Conservation (phyloP, 345 rosid species). For the Acer saccharum region DNA sequence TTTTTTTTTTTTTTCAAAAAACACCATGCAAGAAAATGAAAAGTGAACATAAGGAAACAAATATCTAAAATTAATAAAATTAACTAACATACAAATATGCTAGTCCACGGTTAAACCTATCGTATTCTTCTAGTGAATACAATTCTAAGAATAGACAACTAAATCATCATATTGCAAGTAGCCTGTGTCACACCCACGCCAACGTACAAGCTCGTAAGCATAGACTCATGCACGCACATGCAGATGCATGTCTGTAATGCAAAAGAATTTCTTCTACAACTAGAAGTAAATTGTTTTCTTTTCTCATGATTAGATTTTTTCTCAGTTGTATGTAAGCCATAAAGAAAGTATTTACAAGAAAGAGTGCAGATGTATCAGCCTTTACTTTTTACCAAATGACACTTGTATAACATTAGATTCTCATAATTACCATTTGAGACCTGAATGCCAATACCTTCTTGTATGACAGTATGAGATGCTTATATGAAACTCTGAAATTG, state of each 20-base stretch:
- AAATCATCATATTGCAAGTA: background rate
- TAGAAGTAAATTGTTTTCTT: background rate
- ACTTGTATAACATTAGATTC: background rate
- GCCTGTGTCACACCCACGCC: background rate
- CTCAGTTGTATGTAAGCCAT: background rate
- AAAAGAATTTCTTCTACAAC: background rate
- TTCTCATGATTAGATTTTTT: background rate
- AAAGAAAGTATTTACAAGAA: background rate
- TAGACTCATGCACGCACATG: background rate
- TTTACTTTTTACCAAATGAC: background rate
- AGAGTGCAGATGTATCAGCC: background rate
- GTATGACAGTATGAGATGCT: background rate
- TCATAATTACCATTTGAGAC: background rate
- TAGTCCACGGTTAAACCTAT: background rate
- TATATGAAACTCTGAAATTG: background rate
- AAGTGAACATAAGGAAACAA: background rate
- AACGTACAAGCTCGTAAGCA: background rate
- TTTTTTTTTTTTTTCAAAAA: background rate
- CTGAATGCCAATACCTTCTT: background rate
- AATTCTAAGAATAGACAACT: background rate
- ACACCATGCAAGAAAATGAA: background rate
- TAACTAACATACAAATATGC: background rate
- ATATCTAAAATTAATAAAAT: background rate
- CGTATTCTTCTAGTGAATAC: background rate
- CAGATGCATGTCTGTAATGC: background rate